Evolutionary conservation across 768 basidiomycete species (phyloP), one percentile per base, ranked within the genome.

Genomic region (Mycena crocata): DNA sequence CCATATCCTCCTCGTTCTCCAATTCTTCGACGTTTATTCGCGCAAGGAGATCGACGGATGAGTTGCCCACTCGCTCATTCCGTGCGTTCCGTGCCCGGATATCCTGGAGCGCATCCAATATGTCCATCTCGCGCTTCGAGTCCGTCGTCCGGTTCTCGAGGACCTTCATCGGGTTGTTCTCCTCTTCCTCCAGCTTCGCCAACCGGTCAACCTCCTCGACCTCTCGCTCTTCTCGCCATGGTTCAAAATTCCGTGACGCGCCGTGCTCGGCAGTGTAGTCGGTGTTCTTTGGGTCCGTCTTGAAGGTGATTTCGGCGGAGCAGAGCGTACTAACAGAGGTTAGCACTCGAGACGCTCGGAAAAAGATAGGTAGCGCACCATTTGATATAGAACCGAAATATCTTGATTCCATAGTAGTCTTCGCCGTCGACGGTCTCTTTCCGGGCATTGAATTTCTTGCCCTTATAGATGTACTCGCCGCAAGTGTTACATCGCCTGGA

Each of bases 401-500:
- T 96, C 81, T 98, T 98, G 84, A 99, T 99, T 9, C 97, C 96
- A 83, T 94, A 94, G 74, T 99, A 99, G 71, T 98, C 95, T 76
- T 99, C 97, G 0, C 94, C 95, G 1, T 95, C 92, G 12, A 98
- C 98, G 0, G 97, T 99, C 82, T 99, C 98, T 77, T 99, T 99
- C 52, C 97, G 87, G 7, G 98, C 98, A 72, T 99, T 99, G 84
- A 99, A 99, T 80, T 99, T 99, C 85, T 99, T 99, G 50, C 98
- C 98, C 78, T 99, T 98, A 81, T 98, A 97, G 59, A 99, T 93
- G 74, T 99, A 99, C 81, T 99, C 98, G 51, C 96, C 98, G 73
- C 98, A 99, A 4, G 94, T 94, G 73, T 95, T 96, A 74, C 92
- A 93, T 72, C 94, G 90, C 93, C 93, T 94, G 48, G 32, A 50